Base-by-base conservation (phyloP, 2,329 filamentous ascomycete species). In the Hypoxylon sp. region DNA sequence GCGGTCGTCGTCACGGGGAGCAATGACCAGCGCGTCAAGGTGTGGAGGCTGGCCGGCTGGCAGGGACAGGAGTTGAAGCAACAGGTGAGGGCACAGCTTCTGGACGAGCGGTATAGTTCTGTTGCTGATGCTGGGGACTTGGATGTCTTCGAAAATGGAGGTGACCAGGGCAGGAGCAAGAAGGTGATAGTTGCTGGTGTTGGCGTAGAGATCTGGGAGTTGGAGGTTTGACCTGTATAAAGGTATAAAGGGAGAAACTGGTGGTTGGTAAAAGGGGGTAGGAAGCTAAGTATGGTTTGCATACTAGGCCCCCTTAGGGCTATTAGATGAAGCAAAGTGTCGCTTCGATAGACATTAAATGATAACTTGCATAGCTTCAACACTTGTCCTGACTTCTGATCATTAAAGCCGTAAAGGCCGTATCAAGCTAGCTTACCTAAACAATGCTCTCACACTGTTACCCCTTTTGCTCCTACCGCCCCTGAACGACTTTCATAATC, bases 1-100 rank as follows among this genome's bases (percentile, higher is more conserved):
- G 51, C 67, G 4, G 52, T 76, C 1, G 74, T 84, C 14, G 80
- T 84, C 28, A 86, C 80, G 7, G 80, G 82, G 32, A 86, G 88
- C 74, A 90, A 89, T 67, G 89, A 91, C 76, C 89, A 91, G 78
- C 80, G 86, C 14, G 77, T 90, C 51, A 89, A 86, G 79, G 73
- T 82, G 4, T 90, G 88, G 88, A 74, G 76, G 48, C 72, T 85
- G 0, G 55, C 55, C 0, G 71, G 69, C 41, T 71, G 68, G 59
- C 10, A 67, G 58, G 49, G 70, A 45, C 52, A 72, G 53, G 23
- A 58, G 36, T 49, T 51, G 9, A 55, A 21, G 17, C 38, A 21
- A 9, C 38, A 21, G 17, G 2, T 76, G 1, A 68, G 68, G 13
- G 76, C 86, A 2, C 75, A 79, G 50, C 73, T 87, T 57, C 66